A percentile compares a stretch with the other conserved stretches of the same genome.
These are phyloP conservation scores for Candida peoriensis DNA, from an alignment of 805 yeast genomes.

Conservation along the genomic window DNA sequence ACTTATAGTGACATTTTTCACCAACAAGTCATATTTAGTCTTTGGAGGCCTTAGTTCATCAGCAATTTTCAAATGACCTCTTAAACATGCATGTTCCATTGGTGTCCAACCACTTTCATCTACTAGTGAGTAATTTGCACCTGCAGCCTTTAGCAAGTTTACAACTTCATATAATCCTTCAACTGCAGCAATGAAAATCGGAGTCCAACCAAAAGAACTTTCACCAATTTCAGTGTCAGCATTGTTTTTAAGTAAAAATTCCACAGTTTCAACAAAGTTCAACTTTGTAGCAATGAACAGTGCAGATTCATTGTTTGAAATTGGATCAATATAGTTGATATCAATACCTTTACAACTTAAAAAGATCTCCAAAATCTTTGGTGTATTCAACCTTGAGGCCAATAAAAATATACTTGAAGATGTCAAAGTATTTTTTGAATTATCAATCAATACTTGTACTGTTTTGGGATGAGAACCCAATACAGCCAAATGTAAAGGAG, in stretches of 20 bases:
- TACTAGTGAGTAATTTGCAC: conserved; percentile 48
- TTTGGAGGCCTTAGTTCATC: conserved; percentile 47
- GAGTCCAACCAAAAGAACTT: conserved; percentile 86
- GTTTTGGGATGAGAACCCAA: conserved; percentile 81
- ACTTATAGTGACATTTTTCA: conserved; percentile 3
- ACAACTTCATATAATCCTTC: conserved; percentile 69
- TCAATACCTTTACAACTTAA: conserved; percentile 54
- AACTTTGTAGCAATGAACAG: conserved; percentile 75
- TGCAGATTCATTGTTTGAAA: conserved; percentile 64
- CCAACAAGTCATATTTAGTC: conserved; percentile 31
- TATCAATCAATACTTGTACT: conserved; percentile 49
- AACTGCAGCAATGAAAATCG: conserved; percentile 83
- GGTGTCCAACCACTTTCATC: conserved; percentile 96
- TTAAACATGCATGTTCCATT: conserved; percentile 89
- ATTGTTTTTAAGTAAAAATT: conserved; percentile 46
- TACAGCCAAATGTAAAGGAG: conserved; percentile 82
- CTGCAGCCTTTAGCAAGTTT: conserved; percentile 43
- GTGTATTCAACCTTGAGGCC: conserved; percentile 55
- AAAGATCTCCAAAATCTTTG: conserved; percentile 49
- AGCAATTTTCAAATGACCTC: conserved; percentile 79
- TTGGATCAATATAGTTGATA: conserved; percentile 55
- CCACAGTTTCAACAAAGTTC: conserved; percentile 48
- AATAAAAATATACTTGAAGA: conserved; percentile 57
- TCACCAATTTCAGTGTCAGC: conserved; percentile 80
- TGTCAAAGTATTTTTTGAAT: conserved; percentile 36